These are phyloP conservation scores for Plasmodium fragile DNA, from an alignment of 169 alveolate genomes.

Conservation along the genomic window DNA sequence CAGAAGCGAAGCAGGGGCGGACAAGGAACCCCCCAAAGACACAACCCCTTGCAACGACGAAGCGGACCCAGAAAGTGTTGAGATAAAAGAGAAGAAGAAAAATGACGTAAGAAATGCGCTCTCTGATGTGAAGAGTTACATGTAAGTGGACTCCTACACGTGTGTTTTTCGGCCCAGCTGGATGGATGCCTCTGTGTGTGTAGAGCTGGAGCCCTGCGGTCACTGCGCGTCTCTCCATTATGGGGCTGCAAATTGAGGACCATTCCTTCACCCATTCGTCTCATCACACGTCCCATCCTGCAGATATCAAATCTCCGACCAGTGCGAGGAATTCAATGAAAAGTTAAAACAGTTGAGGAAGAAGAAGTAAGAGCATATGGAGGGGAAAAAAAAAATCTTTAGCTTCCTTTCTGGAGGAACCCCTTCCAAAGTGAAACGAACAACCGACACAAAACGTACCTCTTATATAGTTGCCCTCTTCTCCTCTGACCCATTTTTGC, in stretches of 20 bases:
- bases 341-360: constrained; percentile 24
- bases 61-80: constrained; percentile 4
- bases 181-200: neutral
- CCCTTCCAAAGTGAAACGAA: neutral
- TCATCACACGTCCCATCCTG: neutral
- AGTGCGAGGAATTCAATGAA: constrained; percentile 54
- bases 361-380: constrained; percentile 24
- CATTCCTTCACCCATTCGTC: neutral
- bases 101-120: constrained; percentile 22
- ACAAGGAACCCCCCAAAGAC: neutral
- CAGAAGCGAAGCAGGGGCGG: constrained; percentile 14
- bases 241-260: neutral
- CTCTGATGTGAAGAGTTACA: constrained; percentile 32
- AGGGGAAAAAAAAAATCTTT: neutral
- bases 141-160: neutral
- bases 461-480: neutral
- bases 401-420: neutral
- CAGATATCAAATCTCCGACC: constrained; percentile 50
- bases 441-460: too few species aligned
- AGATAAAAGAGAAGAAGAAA: constrained; percentile 32
- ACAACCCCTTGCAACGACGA: neutral
- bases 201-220: neutral
- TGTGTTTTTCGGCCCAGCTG: neutral
- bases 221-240: neutral
- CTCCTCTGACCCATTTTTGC: neutral